Evolutionary conservation across 805 yeast genomes (phyloP).

Genomic region (Yamadazyma nakazawae): DNA sequence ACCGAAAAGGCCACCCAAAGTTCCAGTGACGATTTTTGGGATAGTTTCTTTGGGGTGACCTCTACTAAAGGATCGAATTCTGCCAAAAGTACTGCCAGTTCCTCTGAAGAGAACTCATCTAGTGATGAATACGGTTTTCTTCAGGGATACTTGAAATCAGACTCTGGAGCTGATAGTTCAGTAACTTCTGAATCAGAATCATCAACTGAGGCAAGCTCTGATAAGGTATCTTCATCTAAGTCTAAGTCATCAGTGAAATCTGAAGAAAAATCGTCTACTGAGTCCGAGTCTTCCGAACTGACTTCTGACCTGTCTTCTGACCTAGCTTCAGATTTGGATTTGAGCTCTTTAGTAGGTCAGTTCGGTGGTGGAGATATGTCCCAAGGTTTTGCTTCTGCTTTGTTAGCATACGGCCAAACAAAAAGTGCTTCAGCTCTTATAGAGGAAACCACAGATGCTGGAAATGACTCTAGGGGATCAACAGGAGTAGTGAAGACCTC

Average conservation of each 20-base stretch:
- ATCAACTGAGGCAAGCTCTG: not conserved
- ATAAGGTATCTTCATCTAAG: not conserved
- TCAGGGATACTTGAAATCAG: not conserved
- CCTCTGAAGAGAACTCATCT: not conserved
- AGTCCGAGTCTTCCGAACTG: not conserved
- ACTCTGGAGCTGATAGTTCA: not conserved
- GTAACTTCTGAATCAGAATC: not conserved
- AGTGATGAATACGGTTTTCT: slow-evolving; percentile 1
- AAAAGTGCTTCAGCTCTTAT: slow-evolving; percentile 4
- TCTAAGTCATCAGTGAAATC: not conserved
- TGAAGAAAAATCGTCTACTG: not conserved
- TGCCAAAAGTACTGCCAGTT: not conserved
- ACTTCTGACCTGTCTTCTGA: no score
- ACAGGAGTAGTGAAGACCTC: not conserved
- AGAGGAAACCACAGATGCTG: not conserved
- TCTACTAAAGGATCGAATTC: not conserved
- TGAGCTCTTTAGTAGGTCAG: not conserved
- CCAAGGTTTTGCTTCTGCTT: slow-evolving; percentile 9
- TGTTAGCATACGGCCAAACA: slow-evolving; percentile 8
- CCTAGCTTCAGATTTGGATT: not conserved
- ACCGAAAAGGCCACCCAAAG: not conserved
- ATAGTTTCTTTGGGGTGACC: not conserved
- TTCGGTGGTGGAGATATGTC: not conserved
- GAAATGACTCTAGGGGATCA: not conserved
- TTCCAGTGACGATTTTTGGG: not conserved